A percentile compares a stretch with the other conserved stretches of the same genome.
Evolutionary conservation across 2,329 filamentous ascomycete species (phyloP).

Genomic region (Colletotrichum chrysophilum): DNA sequence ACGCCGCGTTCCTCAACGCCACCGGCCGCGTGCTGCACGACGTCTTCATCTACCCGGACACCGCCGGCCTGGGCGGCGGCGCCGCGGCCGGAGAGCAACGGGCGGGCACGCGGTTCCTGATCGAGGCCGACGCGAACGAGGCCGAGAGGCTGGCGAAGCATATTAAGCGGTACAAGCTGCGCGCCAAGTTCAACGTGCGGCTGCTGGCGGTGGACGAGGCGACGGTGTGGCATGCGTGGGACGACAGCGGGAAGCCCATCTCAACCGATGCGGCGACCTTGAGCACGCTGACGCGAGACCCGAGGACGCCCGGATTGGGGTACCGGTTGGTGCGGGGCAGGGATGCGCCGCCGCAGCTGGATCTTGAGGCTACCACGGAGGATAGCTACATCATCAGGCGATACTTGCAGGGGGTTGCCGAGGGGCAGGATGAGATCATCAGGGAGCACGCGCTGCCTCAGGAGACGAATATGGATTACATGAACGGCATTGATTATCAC

Average conservation of each 20-base stretch:
- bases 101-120: constrained; percentile 53
- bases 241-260: constrained; percentile 39
- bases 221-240: constrained; percentile 78
- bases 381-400: constrained; percentile 75
- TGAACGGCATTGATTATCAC: constrained; percentile 85
- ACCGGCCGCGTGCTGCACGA: constrained; percentile 86
- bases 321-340: constrained; percentile 47
- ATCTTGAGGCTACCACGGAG: constrained; percentile 53
- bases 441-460: constrained; percentile 77
- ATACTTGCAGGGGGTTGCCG: constrained; percentile 81
- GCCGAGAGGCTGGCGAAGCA: constrained; percentile 69
- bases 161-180: constrained; percentile 84
- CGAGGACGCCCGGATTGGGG: constrained; percentile 61
- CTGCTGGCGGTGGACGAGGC: constrained; percentile 69
- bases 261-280: neutral
- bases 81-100: constrained; percentile 21
- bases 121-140: constrained; percentile 81
- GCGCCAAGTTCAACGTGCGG: constrained; percentile 76
- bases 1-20: constrained; percentile 86
- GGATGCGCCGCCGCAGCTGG: constrained; percentile 37
- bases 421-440: constrained; percentile 82
- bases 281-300: constrained; percentile 51
- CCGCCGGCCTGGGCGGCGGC: constrained; percentile 31
- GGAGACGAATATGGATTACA: constrained; percentile 88
- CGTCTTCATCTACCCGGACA: constrained; percentile 82